These are phyloP conservation scores for Nicotiana paniculata DNA, from an alignment of 257 asterid species.

Conservation along the genomic window DNA sequence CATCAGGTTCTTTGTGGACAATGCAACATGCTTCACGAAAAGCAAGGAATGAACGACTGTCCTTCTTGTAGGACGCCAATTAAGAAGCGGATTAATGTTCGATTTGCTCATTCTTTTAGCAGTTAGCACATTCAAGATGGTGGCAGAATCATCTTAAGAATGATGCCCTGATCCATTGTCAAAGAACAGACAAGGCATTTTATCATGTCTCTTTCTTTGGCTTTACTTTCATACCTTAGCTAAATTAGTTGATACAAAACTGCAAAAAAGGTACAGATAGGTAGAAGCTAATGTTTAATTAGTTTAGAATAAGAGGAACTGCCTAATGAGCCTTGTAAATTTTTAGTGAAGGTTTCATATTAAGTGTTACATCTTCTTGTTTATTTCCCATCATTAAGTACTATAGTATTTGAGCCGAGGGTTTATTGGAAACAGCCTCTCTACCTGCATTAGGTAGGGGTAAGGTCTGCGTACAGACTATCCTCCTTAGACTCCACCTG, in stretches of 20 bases:
- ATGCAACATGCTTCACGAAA: constrained; percentile 38
- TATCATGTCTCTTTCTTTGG: not conserved
- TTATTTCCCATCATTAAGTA: too few species aligned
- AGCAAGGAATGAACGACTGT: constrained; percentile 56
- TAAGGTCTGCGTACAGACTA: too few species aligned
- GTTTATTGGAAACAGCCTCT: too few species aligned
- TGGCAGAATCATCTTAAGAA: not conserved
- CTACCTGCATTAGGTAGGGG: too few species aligned
- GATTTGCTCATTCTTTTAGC: constrained; percentile 16
- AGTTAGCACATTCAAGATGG: not conserved
- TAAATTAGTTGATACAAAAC: not conserved
- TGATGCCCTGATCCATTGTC: not conserved
- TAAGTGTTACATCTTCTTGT: not conserved
- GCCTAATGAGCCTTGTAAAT: not conserved
- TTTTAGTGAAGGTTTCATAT: not conserved
- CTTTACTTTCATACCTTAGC: not conserved
- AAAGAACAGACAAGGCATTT: not conserved
- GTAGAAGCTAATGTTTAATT: not conserved
- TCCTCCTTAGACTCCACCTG: too few species aligned
- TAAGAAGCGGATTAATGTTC: constrained; percentile 36
- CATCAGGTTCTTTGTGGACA: constrained; percentile 51
- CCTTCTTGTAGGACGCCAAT: constrained; percentile 75
- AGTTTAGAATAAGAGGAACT: not conserved
- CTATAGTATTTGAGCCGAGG: not conserved
- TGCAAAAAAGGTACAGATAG: not conserved